Evolutionary conservation across 139 green algal species (phyloP).

Genomic region (Gonium pectorale): DNA sequence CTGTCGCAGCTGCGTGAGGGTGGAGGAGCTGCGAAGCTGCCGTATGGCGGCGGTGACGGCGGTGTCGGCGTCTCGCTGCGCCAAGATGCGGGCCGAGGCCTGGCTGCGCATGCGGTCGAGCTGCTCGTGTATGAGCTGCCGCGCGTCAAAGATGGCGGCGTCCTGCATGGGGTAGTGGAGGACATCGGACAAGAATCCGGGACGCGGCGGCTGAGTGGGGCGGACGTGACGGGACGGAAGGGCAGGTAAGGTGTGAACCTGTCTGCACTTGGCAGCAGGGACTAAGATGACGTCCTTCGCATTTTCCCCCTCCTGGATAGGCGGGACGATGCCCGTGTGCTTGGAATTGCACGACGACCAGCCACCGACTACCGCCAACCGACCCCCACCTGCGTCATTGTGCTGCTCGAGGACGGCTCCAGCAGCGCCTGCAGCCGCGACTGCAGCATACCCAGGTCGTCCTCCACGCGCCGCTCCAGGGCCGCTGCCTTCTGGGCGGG

Average conservation of each 20-base stretch:
- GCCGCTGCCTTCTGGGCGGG: background rate
- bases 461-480: conserved; percentile 13
- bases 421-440: conserved; percentile 27
- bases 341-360: too few relatives aligned
- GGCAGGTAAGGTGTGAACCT: too few relatives aligned
- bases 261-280: too few relatives aligned
- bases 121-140: conserved; percentile 7
- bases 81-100: conserved; percentile 8
- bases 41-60: conserved; percentile 27
- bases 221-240: too few relatives aligned
- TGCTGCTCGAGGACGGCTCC: conserved; percentile 18
- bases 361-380: too few relatives aligned
- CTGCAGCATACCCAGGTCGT: conserved; percentile 39
- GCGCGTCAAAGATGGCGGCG: conserved; percentile 32
- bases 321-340: too few relatives aligned
- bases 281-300: too few relatives aligned
- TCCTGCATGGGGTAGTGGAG: conserved; percentile 12
- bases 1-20: conserved; percentile 8
- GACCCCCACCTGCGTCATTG: conserved; percentile 8
- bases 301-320: too few relatives aligned
- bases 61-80: conserved; percentile 34
- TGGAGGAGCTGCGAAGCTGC: conserved; percentile 10
- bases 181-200: too few relatives aligned
- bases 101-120: conserved; percentile 16
- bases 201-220: too few relatives aligned